Base-by-base conservation (phyloP, 805 yeast species). In the Nakazawaea laoshanensis region DNA sequence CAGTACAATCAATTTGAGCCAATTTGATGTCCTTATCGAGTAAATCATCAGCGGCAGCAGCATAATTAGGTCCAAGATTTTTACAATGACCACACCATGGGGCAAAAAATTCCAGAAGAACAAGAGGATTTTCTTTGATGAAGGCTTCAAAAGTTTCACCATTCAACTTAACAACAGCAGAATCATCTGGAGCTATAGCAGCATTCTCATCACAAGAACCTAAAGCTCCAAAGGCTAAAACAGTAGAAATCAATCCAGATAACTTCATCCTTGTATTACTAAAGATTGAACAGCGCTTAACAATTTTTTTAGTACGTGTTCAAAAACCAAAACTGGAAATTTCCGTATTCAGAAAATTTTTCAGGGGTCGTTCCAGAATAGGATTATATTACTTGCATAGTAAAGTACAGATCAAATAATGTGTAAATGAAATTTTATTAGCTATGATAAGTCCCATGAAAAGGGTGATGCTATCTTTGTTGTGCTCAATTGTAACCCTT, bases 61-160 rank as follows among this genome's bases (percentile, higher is more conserved):
- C 64, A 45, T 69, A 83, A 56, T 85, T 79, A 22, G 95, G 95
- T 9, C 86, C 95, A 43, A 85, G 62, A 31, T 70, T 71, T 66
- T 88, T 86, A 70, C 96, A 88, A 63, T 88, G 92, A 12, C 96
- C 96, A 68, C 96, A 88, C 96, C 97, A 89, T 54, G 96, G 94
- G 12, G 95, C 95, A 55, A 79, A 85, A 60, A 85, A 85, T 59
- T 85, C 94, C 14, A 89, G 81, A 41, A 85, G 61, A 15, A 85
- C 94, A 45, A 88, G 66, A 22, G 86, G 82, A 63, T 88, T 81
- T 36, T 68, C 74, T 30, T 62, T 58, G 42, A 89, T 59, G 57
- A 83, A 85, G 11, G 65, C 55, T 37, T 70, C 70, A 54, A 84
- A 89, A 38, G 69, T 70, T 24, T 67, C 76, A 14, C 77, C 60